Conservation (phyloP, 176 grass and related monocot species). For the Phoenix roebelenii region DNA sequence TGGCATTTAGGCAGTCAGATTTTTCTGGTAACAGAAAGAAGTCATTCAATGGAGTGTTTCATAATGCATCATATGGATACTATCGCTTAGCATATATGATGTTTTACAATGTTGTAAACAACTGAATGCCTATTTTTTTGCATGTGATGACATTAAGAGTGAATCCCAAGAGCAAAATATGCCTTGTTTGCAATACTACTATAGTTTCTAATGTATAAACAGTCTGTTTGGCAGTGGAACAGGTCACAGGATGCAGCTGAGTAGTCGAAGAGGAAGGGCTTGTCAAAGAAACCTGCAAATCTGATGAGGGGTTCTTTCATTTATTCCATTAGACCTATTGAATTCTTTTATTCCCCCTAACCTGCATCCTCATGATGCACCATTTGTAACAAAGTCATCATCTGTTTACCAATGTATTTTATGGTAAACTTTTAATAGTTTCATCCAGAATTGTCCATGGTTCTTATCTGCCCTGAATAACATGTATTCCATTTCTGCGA, state of each 20-base stretch:
- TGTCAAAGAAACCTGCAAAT: not conserved
- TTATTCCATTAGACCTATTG: conserved; percentile 1
- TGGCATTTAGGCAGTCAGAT: too few relatives aligned
- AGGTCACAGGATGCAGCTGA: conserved; percentile 21
- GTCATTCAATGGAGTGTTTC: too few relatives aligned
- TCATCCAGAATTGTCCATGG: not conserved
- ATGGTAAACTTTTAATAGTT: conserved; percentile 22
- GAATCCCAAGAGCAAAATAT: too few relatives aligned
- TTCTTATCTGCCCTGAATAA: not conserved
- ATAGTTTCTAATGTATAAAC: not conserved
- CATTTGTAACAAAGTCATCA: conserved; percentile 17
- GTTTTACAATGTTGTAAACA: too few relatives aligned
- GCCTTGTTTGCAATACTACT: too few relatives aligned
- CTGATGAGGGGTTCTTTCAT: conserved; percentile 7
- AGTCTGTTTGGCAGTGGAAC: conserved; percentile 22
- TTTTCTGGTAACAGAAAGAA: too few relatives aligned
- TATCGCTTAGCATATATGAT: too few relatives aligned
- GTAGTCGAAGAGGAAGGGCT: not conserved
- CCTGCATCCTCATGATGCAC: conserved; percentile 14
- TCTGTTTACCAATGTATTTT: conserved; percentile 26
- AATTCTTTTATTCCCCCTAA: conserved; percentile 21
- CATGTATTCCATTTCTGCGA: too few relatives aligned
- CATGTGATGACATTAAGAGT: too few relatives aligned
- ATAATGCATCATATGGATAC: too few relatives aligned
- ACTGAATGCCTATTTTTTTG: too few relatives aligned